phyloP scores from a whole-genome alignment of 2,329 filamentous ascomycete genomes.

The Botrytis cinerea region DNA sequence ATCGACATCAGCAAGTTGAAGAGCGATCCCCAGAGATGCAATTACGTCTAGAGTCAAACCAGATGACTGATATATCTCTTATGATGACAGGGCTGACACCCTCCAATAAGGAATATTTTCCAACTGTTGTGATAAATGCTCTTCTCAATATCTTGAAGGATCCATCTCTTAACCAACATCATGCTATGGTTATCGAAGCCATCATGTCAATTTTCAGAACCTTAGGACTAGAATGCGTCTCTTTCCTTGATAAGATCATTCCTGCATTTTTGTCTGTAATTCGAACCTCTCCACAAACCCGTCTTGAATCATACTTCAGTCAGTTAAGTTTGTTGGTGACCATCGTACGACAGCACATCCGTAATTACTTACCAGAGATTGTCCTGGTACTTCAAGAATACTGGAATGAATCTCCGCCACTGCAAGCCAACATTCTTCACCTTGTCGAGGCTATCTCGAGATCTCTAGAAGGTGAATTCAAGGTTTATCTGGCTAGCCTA shows the following conservation, averaged over 20 bases:
- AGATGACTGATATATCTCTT: slow-evolving; percentile 87
- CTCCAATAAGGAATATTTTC: slow-evolving; percentile 97
- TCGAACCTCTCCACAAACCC: slow-evolving; percentile 71
- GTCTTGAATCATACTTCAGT: slow-evolving; percentile 95
- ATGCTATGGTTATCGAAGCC: slow-evolving; percentile 91
- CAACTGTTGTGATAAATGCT: slow-evolving; percentile 95
- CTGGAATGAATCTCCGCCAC: slow-evolving; percentile 77
- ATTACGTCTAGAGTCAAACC: slow-evolving; percentile 60
- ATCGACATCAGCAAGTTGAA: slow-evolving; percentile 93
- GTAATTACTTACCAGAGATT: slow-evolving; percentile 85
- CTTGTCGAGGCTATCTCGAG: slow-evolving; percentile 92
- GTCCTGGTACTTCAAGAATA: slow-evolving; percentile 85
- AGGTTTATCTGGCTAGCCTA: slow-evolving; percentile 86
- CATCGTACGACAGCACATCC: slow-evolving; percentile 95
- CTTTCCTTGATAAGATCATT: slow-evolving; percentile 90
- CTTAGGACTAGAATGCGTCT: slow-evolving; percentile 91
- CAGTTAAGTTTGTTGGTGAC: slow-evolving; percentile 90
- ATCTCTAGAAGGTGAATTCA: slow-evolving; percentile 96
- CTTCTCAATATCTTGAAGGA: slow-evolving; percentile 91
- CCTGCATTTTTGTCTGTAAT: slow-evolving; percentile 93
- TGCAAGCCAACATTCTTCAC: slow-evolving; percentile 89
- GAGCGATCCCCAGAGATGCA: slow-evolving; percentile 85
- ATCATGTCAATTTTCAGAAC: slow-evolving; percentile 99
- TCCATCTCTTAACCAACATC: slow-evolving; percentile 83
- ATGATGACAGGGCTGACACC: slow-evolving; percentile 98